A percentile compares a stretch with the other conserved stretches of the same genome.
These are phyloP conservation scores for Tillandsia leiboldiana DNA, from an alignment of 176 grass and related monocot genomes.

Conservation along the genomic window DNA sequence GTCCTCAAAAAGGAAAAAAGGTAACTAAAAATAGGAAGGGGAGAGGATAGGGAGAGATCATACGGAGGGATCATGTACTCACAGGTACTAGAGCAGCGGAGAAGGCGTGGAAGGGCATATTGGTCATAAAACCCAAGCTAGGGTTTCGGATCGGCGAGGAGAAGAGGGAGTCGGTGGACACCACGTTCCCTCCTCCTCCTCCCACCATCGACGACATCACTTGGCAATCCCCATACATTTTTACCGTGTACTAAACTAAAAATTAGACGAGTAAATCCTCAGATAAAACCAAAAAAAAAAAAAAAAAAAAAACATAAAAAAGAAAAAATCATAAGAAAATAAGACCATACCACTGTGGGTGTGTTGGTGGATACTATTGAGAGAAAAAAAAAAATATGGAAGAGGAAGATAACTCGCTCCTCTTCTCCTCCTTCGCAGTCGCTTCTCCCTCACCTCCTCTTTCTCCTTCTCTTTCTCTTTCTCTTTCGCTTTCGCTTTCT, in stretches of 20 bases:
- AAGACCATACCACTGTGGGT: too few species aligned
- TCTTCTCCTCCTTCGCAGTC: background rate
- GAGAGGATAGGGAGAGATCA: conserved; percentile 26
- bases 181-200: conserved; percentile 24
- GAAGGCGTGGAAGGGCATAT: conserved; percentile 69
- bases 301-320: too few species aligned
- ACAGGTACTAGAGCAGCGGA: conserved; percentile 4
- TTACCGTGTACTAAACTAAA: background rate
- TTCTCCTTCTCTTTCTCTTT: background rate
- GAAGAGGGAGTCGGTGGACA: conserved; percentile 58
- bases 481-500: background rate
- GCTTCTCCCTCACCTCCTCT: background rate
- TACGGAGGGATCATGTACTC: conserved; percentile 13
- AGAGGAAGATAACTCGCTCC: too few species aligned
- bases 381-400: too few species aligned
- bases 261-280: too few species aligned
- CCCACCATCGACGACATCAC: conserved; percentile 70
- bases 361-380: too few species aligned
- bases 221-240: conserved; percentile 97
- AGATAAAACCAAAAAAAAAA: too few species aligned
- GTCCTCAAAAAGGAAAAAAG: background rate
- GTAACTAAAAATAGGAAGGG: conserved; percentile 12
- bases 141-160: conserved; percentile 50
- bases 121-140: conserved; percentile 43
- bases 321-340: too few species aligned